These are phyloP conservation scores for Aspergillus terreus DNA, from an alignment of 2,329 filamentous ascomycete genomes.

Conservation along the genomic window DNA sequence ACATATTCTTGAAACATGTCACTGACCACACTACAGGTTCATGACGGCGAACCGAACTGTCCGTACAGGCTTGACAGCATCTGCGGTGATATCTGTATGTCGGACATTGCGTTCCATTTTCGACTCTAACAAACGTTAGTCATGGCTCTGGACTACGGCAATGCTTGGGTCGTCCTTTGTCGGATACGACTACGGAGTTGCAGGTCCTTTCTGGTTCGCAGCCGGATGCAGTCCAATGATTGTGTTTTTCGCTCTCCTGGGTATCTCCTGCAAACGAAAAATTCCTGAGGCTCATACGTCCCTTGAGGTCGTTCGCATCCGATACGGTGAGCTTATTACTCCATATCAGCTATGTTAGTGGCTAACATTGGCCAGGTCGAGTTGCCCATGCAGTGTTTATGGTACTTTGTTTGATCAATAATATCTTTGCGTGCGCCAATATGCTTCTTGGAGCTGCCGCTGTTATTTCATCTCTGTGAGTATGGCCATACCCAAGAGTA, in stretches of 20 bases:
- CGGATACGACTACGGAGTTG: slow-evolving; percentile 53
- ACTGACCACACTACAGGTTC: slow-evolving; percentile 33
- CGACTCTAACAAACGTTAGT: slow-evolving; percentile 18
- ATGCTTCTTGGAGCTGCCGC: slow-evolving; percentile 49
- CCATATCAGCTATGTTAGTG: not conserved
- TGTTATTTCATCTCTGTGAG: slow-evolving; percentile 26
- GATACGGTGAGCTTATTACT: slow-evolving; percentile 38
- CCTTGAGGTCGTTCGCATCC: slow-evolving; percentile 51
- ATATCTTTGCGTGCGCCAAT: slow-evolving; percentile 52
- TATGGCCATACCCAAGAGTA: not conserved
- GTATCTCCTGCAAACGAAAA: slow-evolving; percentile 51
- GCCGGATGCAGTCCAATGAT: slow-evolving; percentile 56
- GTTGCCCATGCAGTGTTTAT: slow-evolving; percentile 52
- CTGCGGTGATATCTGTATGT: slow-evolving; percentile 49
- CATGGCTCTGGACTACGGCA: slow-evolving; percentile 54
- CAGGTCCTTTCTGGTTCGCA: slow-evolving; percentile 57
- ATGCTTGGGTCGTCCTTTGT: slow-evolving; percentile 50
- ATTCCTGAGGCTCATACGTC: slow-evolving; percentile 54
- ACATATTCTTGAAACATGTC: not conserved
- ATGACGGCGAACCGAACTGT: slow-evolving; percentile 54
- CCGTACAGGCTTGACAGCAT: slow-evolving; percentile 50
- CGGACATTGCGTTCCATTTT: not conserved
- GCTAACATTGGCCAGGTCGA: slow-evolving; percentile 20
- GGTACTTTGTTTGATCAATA: slow-evolving; percentile 51
- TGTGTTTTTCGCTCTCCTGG: slow-evolving; percentile 52